A percentile compares a stretch with the other conserved stretches of the same genome.
These are phyloP conservation scores for Kwoniella botswanensis DNA, from an alignment of 768 basidiomycete species.

Conservation along the genomic window DNA sequence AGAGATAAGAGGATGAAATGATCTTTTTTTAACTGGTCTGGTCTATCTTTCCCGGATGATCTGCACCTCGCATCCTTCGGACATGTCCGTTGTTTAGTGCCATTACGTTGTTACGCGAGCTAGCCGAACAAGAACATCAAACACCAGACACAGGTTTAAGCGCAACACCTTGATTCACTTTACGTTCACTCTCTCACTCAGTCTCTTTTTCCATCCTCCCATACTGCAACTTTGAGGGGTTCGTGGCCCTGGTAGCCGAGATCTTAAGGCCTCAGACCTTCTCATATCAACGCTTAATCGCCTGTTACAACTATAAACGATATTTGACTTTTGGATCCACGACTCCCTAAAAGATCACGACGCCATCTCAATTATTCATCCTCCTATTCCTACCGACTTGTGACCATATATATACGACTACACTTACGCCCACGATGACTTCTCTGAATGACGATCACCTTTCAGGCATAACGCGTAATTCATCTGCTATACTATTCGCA, in stretches of 20 bases:
- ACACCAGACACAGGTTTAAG: not conserved
- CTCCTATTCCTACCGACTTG: not conserved
- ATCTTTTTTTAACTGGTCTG: conserved; percentile 9
- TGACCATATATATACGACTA: not conserved
- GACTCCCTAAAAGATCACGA: conserved; percentile 4
- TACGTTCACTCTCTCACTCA: not conserved
- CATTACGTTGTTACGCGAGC: not conserved
- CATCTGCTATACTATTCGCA: conserved; percentile 13
- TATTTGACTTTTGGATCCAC: not conserved
- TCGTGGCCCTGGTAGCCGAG: too few species aligned
- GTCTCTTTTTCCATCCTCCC: not conserved
- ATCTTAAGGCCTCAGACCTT: not conserved
- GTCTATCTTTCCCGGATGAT: not conserved
- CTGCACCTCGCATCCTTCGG: not conserved
- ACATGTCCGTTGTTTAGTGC: not conserved
- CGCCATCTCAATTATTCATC: too few species aligned
- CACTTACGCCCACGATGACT: not conserved
- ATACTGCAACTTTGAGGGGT: not conserved
- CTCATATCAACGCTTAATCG: not conserved
- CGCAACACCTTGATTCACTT: not conserved
- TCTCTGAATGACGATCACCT: not conserved
- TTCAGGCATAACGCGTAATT: conserved; percentile 5
- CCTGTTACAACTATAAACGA: not conserved
- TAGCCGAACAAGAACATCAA: not conserved
- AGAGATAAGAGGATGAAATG: not conserved